Evolutionary conservation across 352 stramenopile species (phyloP), one percentile per base, ranked within the genome.

Genomic region (Phytophthora colocasiae): DNA sequence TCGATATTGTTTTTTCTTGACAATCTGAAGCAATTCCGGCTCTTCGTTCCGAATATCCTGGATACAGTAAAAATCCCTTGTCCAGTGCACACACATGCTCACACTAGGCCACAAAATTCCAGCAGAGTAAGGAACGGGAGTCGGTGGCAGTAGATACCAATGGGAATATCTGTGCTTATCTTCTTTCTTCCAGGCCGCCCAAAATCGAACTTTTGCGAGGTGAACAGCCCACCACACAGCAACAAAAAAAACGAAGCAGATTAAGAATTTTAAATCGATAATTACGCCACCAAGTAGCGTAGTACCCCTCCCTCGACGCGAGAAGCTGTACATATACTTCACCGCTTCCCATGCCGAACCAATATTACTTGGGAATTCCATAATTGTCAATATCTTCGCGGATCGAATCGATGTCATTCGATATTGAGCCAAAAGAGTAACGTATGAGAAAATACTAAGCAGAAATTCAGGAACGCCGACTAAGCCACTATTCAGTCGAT

Each of bases 351-450:
- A 68, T 1, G 36, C 22, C 6, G 29, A n/a, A 1, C 52, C 45
- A 12, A 44, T 8, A 15, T 66, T 66, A 12, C 48, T 39, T 14
- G 58, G 55, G 14, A 74, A 11, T 11, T 47, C 59, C 14, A 47
- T 57, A 15, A 66, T 48, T 0, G 9, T 47, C 14, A 69, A 7
- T 14, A 72, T 53, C 11, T 60, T 58, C 0, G 68, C 55, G 10
- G 68, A 76, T 10, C 63, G 51, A 17, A 76, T 61, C 2, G 41
- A 58, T 1, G 63, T 76, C 24, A 63, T 69, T 0, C 64, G 71
- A 41, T 72, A 80, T 45, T 83, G 73, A 0, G 72, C 69, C 3
- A 71, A 47, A 44, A 82, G 69, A 0, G 63, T 82, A 9, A 77
- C 31, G 19, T 54, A 67, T 11, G 64, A 75, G 8, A 86, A 66